Evolutionary conservation across 768 basidiomycete genomes (phyloP), one percentile per base, ranked within the genome.

Genomic region (Multifurca ochricompacta): DNA sequence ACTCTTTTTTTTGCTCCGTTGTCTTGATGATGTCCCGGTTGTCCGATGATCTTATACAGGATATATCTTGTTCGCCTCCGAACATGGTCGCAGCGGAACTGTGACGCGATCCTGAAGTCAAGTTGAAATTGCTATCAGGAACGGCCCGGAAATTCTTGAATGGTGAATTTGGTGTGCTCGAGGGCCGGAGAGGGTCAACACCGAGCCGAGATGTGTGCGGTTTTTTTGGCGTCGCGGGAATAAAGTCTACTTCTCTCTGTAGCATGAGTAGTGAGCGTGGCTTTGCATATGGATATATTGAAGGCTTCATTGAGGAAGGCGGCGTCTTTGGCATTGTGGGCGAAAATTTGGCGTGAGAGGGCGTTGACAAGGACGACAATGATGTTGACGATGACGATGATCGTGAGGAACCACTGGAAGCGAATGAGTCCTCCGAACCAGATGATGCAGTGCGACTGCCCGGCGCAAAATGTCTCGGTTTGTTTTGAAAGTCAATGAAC

Each of bases 1-100:
- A 66, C 65, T 82, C 80, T 68, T 85, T 91, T 73, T 92, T 92
- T 70, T 92, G 87, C 54, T 88, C 84, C 39, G 81, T 90, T 39
- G 82, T 85, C 61, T 71, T 66, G 28, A 64, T 49, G 11, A 56
- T 47, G 45, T 65, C 62, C 44, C 56, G 57, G 16, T 60, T 36
- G 40, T 50, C 59, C 28, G 58, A 61, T 47, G n/a, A n/a, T n/a
- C n/a, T 56, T 52, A 28, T 52, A 18, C 58, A 60, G 36, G 27
- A 32, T 40, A 9, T 61, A 25, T 66, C 61, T 30, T 55, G 51
- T 32, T 48, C 48, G 36, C 53, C 57, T 45, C 52, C 21, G 46
- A 59, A 59, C 40, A 58, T 44, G 35, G 51, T 37, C 5, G 40
- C 53, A 28, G 56, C 53, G 27, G 53, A 51, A 39, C 62, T 48